Evolutionary conservation across 2,329 filamentous ascomycete genomes (phyloP).

Genomic region (Metarhizium guizhouense): DNA sequence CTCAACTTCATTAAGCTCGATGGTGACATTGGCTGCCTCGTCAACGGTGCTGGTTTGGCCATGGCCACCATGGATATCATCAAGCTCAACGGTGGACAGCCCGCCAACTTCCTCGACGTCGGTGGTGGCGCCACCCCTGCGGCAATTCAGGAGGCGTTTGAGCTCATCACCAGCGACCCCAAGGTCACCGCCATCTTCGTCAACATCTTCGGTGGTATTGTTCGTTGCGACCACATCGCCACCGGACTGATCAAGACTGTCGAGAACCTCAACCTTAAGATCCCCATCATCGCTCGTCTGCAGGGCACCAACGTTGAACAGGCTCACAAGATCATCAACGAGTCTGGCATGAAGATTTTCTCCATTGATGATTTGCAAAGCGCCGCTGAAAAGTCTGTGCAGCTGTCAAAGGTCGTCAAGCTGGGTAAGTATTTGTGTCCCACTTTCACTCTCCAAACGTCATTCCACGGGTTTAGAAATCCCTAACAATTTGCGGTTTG

Average conservation of each 20-base stretch:
- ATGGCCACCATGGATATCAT: slow-evolving; percentile 99
- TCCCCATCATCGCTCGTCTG: slow-evolving; percentile 91
- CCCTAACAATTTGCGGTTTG: slow-evolving; percentile 11
- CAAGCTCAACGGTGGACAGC: slow-evolving; percentile 94
- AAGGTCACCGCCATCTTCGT: slow-evolving; percentile 99
- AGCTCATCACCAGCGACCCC: slow-evolving; percentile 95
- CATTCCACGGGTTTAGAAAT: neutral
- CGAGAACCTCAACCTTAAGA: slow-evolving; percentile 88
- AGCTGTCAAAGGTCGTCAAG: slow-evolving; percentile 99
- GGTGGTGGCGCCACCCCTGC: slow-evolving; percentile 94
- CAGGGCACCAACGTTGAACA: slow-evolving; percentile 98
- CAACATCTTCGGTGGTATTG: slow-evolving; percentile 99
- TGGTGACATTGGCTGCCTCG: slow-evolving; percentile 96
- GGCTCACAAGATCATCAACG: slow-evolving; percentile 88
- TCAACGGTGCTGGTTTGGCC: slow-evolving; percentile 97
- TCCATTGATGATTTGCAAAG: slow-evolving; percentile 96
- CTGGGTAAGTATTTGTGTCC: slow-evolving; percentile 56
- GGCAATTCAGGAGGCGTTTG: slow-evolving; percentile 95
- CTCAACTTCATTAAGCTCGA: slow-evolving; percentile 99
- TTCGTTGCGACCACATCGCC: slow-evolving; percentile 94
- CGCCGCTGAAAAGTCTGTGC: slow-evolving; percentile 95
- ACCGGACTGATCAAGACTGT: slow-evolving; percentile 93
- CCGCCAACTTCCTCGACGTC: slow-evolving; percentile 98
- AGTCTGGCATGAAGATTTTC: slow-evolving; percentile 99
- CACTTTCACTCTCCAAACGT: neutral